These are phyloP conservation scores for Dendrobium chrysotoxum DNA, from an alignment of 106 monocot species.

Conservation along the genomic window DNA sequence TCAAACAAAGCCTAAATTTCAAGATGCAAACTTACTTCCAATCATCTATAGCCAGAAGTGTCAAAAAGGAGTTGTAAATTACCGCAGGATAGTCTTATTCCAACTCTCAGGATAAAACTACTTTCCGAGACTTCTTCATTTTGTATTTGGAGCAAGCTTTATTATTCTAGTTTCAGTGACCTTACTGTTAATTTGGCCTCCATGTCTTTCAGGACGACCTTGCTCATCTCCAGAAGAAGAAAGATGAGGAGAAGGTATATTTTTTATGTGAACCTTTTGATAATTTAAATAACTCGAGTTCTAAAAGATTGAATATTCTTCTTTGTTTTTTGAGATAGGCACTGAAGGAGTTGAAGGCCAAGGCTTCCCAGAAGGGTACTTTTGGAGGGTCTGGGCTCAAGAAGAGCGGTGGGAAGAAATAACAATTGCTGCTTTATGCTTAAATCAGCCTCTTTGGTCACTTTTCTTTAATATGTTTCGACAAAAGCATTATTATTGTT, in stretches of 20 bases:
- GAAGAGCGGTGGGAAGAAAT: constrained; percentile 58
- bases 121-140: no score
- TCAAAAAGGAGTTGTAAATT: no score
- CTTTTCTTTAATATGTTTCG: not conserved
- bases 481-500: not conserved
- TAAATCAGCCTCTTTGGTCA: not conserved
- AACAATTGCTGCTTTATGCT: not conserved
- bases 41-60: no score
- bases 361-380: constrained; percentile 50
- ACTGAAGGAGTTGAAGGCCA: constrained; percentile 57
- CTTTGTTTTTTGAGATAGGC: constrained; percentile 24
- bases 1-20: no score
- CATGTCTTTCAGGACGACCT: constrained; percentile 24
- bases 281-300: not conserved
- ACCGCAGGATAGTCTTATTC: no score
- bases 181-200: not conserved
- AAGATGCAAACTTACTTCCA: no score
- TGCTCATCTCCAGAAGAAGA: constrained; percentile 58
- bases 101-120: no score
- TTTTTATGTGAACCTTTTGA: not conserved
- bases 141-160: not conserved
- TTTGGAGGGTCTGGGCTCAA: constrained; percentile 59
- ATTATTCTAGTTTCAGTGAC: not conserved
- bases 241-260: constrained; percentile 50
- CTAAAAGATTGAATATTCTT: not conserved